Evolutionary conservation across 1,139 yeast species (phyloP).

Genomic region (Kodamaea arcana): DNA sequence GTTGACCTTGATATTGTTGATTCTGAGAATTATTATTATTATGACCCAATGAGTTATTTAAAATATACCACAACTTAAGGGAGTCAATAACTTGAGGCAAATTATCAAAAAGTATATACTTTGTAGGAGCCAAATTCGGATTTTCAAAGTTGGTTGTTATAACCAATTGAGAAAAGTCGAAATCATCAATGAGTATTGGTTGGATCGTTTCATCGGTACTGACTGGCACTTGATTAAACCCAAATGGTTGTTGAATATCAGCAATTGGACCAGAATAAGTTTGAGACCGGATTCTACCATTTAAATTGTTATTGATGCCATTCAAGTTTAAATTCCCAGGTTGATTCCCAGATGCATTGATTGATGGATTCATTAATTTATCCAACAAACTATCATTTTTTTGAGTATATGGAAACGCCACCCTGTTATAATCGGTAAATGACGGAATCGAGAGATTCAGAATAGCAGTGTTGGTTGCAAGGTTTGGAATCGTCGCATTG

Average conservation of each 20-base stretch:
- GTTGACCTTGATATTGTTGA: conserved; percentile 3
- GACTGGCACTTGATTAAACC: not conserved
- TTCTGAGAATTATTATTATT: conserved; percentile 13
- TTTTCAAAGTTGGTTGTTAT: conserved; percentile 64
- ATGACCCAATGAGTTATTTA: conserved; percentile 26
- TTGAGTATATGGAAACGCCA: conserved; percentile 15
- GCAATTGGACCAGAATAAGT: conserved; percentile 39
- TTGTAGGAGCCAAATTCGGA: conserved; percentile 70
- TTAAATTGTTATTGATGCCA: too few species aligned
- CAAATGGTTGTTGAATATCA: conserved; percentile 12
- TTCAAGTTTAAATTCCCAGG: conserved; percentile 3
- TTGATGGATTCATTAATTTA: conserved; percentile 21
- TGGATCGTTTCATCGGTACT: conserved; percentile 1
- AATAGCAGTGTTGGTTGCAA: conserved; percentile 4
- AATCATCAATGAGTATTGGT: conserved; percentile 43
- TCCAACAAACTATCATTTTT: conserved; percentile 31
- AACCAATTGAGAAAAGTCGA: conserved; percentile 40
- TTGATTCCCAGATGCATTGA: conserved; percentile 1
- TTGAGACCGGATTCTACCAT: conserved; percentile 36
- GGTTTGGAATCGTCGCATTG: conserved; percentile 24
- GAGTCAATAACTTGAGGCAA: conserved; percentile 52
- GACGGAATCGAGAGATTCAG: conserved; percentile 13
- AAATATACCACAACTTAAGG: conserved; percentile 30
- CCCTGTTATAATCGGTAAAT: conserved; percentile 13
- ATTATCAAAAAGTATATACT: conserved; percentile 72